phyloP scores from a whole-genome alignment of 257 asterid species.

The Echites panduratus region DNA sequence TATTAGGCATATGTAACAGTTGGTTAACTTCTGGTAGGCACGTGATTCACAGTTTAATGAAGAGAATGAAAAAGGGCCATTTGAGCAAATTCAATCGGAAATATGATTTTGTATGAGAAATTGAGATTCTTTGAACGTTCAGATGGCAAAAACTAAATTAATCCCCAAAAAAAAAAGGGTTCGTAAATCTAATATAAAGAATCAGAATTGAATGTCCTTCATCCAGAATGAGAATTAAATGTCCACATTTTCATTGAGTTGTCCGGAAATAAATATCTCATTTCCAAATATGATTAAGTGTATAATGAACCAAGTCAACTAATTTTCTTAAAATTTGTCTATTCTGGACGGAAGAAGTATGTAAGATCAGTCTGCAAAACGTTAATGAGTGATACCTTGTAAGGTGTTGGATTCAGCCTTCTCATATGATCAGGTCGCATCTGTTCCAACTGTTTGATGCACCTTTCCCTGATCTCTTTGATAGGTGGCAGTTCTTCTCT shows the following conservation, averaged over 20 bases:
- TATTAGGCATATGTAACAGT: not conserved
- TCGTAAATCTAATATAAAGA: not conserved
- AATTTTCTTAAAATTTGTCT: too few relatives aligned
- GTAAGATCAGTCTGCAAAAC: not conserved
- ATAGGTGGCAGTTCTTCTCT: conserved; percentile 68
- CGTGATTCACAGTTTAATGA: not conserved
- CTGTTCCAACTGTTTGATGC: conserved; percentile 68
- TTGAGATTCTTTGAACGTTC: not conserved
- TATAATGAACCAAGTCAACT: too few relatives aligned
- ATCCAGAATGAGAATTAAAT: too few relatives aligned
- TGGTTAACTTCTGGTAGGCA: not conserved
- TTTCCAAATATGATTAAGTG: too few relatives aligned
- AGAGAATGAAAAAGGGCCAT: not conserved
- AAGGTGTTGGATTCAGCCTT: conserved; percentile 95
- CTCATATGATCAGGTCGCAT: conserved; percentile 99
- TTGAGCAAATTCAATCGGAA: not conserved
- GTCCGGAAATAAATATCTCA: too few relatives aligned
- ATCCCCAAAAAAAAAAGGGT: not conserved
- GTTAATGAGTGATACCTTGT: conserved; percentile 53
- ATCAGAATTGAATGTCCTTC: too few relatives aligned
- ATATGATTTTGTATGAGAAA: conserved; percentile 1
- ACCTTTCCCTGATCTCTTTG: conserved; percentile 56
- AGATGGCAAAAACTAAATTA: not conserved
- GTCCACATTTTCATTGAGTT: too few relatives aligned
- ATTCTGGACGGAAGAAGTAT: too few relatives aligned